Conservation (phyloP, 495 filamentous ascomycete genomes). For the Penicillium psychrofluorescens region DNA sequence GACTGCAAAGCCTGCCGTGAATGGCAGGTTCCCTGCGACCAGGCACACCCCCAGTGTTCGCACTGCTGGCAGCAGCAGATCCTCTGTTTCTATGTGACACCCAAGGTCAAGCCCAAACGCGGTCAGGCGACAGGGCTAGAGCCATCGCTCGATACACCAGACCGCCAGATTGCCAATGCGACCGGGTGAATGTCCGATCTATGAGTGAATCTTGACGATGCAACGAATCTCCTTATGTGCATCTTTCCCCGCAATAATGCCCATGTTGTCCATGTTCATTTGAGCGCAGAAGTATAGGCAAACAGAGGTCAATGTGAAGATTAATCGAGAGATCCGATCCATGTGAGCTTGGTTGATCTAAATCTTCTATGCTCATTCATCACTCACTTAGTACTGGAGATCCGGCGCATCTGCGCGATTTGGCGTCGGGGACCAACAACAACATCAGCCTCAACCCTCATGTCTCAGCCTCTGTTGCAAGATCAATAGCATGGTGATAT, state of each 20-base stretch:
- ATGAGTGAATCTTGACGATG: too few species aligned
- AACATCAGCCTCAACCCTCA: neutral
- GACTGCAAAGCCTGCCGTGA: conserved; percentile 28
- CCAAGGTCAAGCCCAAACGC: conserved; percentile 2
- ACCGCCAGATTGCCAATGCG: neutral
- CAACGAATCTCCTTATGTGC: too few species aligned
- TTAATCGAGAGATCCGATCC: too few species aligned
- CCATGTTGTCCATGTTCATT: too few species aligned
- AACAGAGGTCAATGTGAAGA: too few species aligned
- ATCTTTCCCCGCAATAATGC: too few species aligned
- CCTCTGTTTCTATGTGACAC: conserved; percentile 32
- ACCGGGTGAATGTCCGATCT: neutral
- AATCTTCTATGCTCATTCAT: too few species aligned
- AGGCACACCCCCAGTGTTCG: conserved; percentile 23
- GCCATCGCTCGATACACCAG: neutral
- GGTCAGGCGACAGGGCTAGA: neutral
- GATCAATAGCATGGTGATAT: too few species aligned
- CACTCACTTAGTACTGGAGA: too few species aligned
- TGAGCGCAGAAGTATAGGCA: too few species aligned
- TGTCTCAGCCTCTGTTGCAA: neutral
- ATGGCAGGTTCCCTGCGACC: conserved; percentile 25
- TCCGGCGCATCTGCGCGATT: neutral
- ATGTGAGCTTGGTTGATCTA: too few species aligned
- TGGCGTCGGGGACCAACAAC: conserved; percentile 5
- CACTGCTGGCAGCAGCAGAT: conserved; percentile 32